Evolutionary conservation across 495 filamentous ascomycete genomes (phyloP).

Genomic region (Hypoxylon cercidicola): DNA sequence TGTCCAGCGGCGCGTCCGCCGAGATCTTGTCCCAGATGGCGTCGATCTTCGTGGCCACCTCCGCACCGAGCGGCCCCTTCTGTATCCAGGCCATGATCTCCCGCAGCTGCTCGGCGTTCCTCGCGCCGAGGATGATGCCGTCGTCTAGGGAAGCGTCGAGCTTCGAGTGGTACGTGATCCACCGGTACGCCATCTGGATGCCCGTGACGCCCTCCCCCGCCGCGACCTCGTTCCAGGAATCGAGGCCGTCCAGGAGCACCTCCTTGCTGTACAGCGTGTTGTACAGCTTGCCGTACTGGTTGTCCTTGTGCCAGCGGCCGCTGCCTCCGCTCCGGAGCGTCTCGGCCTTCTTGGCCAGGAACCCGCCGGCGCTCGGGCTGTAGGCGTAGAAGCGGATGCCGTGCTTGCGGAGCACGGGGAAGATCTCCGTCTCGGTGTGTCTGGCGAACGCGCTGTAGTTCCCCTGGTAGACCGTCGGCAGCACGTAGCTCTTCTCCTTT

Average conservation of each 20-base stretch:
- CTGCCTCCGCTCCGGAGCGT: conserved; percentile 3
- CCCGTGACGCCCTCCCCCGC: conserved; percentile 55
- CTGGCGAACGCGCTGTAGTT: conserved; percentile 56
- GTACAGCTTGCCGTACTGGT: conserved; percentile 50
- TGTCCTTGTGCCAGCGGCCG: conserved; percentile 52
- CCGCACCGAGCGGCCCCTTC: conserved; percentile 59
- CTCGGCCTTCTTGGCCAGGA: conserved; percentile 39
- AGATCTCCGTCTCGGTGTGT: conserved; percentile 51
- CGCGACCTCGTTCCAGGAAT: conserved; percentile 60
- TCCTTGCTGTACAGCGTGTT: conserved; percentile 56
- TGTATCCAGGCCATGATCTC: conserved; percentile 59
- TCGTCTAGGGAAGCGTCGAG: conserved; percentile 60
- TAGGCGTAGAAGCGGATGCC: conserved; percentile 56
- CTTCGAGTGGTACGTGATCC: conserved; percentile 61
- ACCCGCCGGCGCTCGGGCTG: conserved; percentile 48
- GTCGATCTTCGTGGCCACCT: conserved; percentile 55
- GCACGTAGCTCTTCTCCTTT: conserved; percentile 51
- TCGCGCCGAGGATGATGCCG: conserved; percentile 63
- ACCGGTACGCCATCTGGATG: conserved; percentile 66
- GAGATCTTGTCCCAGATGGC: conserved; percentile 63
- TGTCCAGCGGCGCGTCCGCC: conserved; percentile 58
- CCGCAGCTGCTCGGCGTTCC: conserved; percentile 56
- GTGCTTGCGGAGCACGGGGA: conserved; percentile 56
- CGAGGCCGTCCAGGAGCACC: conserved; percentile 52
- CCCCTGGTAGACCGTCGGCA: conserved; percentile 60